Evolutionary conservation across 495 filamentous ascomycete genomes (phyloP).

Genomic region (Hypoxylon intermedium): DNA sequence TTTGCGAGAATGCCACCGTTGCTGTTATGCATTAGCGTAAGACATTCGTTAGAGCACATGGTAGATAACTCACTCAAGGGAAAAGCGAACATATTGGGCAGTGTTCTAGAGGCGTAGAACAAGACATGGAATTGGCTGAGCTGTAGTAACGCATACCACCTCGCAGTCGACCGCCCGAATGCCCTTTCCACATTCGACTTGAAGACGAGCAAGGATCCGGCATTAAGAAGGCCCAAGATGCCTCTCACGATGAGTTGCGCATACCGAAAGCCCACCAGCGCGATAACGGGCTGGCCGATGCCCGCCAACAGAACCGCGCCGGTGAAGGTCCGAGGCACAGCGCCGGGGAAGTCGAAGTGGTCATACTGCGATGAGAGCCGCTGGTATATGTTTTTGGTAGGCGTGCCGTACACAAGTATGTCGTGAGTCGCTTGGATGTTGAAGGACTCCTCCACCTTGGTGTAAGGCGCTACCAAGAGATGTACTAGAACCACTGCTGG

Average conservation of each 20-base stretch:
- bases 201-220: conserved; percentile 68
- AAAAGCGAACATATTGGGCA: conserved; percentile 98
- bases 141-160: conserved; percentile 86
- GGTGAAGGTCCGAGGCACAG: conserved; percentile 88
- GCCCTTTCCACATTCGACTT: conserved; percentile 66
- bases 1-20: conserved; percentile 71
- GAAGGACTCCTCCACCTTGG: conserved; percentile 99
- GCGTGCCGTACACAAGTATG: conserved; percentile 79
- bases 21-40: conserved; percentile 50
- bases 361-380: conserved; percentile 72
- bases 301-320: conserved; percentile 78
- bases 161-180: conserved; percentile 72
- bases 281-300: conserved; percentile 67
- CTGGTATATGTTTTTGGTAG: conserved; percentile 59
- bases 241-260: conserved; percentile 69
- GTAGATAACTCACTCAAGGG: conserved; percentile 65
- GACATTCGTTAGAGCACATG: not conserved
- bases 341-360: conserved; percentile 88
- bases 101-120: conserved; percentile 89
- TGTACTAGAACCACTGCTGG: conserved; percentile 75
- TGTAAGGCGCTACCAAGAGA: conserved; percentile 82
- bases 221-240: conserved; percentile 81
- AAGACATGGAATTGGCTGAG: conserved; percentile 89
- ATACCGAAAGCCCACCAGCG: conserved; percentile 52
- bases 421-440: conserved; percentile 96